Evolutionary conservation across 73 alveolate genomes (phyloP).

Genomic region (Urostyla sp.): DNA sequence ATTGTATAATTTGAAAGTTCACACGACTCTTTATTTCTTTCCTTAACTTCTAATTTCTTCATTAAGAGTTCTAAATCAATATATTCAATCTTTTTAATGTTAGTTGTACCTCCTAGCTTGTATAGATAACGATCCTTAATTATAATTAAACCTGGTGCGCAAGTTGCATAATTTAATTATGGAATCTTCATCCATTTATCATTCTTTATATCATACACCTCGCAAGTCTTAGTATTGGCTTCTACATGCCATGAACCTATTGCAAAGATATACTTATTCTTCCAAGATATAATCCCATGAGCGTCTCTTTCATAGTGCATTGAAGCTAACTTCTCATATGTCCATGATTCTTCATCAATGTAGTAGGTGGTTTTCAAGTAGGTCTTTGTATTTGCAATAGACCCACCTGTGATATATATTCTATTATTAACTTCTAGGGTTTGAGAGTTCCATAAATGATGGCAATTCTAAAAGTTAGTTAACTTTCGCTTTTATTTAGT

Average conservation of each 20-base stretch:
- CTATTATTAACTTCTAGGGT: conserved; percentile 10
- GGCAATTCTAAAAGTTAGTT: neutral
- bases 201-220: neutral
- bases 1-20: too few species aligned
- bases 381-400: conserved; percentile 39
- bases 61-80: conserved; percentile 2
- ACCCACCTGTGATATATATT: conserved; percentile 26
- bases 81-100: conserved; percentile 11
- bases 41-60: too few species aligned
- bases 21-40: too few species aligned
- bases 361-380: conserved; percentile 1
- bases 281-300: conserved; percentile 41
- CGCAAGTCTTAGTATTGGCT: conserved; percentile 28
- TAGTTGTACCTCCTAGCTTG: conserved; percentile 51
- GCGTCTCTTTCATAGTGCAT: conserved; percentile 40
- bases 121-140: conserved; percentile 20
- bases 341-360: neutral
- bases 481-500: conserved; percentile 30
- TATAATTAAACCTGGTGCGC: conserved; percentile 47
- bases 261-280: conserved; percentile 1
- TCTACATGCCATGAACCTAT: conserved; percentile 57
- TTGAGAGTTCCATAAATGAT: conserved; percentile 45
- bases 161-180: conserved; percentile 33
- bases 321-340: neutral
- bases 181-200: conserved; percentile 28